Conservation (phyloP, 192 early-diverging fungal species). For the Phlyctochytrium arcticum region DNA sequence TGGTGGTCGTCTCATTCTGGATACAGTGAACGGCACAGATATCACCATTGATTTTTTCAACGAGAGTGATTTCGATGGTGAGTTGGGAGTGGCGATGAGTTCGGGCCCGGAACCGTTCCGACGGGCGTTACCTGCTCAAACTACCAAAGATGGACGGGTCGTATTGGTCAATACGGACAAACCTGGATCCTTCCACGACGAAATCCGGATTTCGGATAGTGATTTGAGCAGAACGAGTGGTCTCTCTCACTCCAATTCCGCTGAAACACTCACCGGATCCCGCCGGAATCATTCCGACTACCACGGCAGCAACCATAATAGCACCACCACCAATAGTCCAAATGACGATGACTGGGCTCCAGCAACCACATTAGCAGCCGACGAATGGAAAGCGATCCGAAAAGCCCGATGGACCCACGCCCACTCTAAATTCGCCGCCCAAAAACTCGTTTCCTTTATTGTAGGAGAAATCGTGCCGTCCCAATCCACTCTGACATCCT, state of each 20-base stretch:
- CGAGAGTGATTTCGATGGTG: conserved; percentile 23
- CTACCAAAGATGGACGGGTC: not conserved
- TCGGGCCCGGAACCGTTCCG: too few species aligned
- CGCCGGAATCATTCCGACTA: too few species aligned
- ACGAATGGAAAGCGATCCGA: conserved; percentile 23
- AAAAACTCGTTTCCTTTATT: conserved; percentile 13
- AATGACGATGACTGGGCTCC: not conserved
- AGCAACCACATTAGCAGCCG: conserved; percentile 4
- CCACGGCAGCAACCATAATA: too few species aligned
- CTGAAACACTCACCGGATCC: not conserved
- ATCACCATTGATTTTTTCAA: conserved; percentile 30
- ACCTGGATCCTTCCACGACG: not conserved
- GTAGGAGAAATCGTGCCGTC: conserved; percentile 24
- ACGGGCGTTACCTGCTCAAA: too few species aligned
- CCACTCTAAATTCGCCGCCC: conserved; percentile 22
- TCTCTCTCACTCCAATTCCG: not conserved
- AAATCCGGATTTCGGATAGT: not conserved
- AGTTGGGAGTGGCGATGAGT: conserved; percentile 3
- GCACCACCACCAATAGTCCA: too few species aligned
- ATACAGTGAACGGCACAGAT: conserved; percentile 34
- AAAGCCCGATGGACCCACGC: conserved; percentile 26
- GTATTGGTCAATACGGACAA: not conserved
- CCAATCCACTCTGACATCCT: not conserved
- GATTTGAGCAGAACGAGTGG: not conserved
- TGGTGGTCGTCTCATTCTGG: conserved; percentile 27